phyloP scores from a whole-genome alignment of 306 rosid genomes.

The Prunus mira region DNA sequence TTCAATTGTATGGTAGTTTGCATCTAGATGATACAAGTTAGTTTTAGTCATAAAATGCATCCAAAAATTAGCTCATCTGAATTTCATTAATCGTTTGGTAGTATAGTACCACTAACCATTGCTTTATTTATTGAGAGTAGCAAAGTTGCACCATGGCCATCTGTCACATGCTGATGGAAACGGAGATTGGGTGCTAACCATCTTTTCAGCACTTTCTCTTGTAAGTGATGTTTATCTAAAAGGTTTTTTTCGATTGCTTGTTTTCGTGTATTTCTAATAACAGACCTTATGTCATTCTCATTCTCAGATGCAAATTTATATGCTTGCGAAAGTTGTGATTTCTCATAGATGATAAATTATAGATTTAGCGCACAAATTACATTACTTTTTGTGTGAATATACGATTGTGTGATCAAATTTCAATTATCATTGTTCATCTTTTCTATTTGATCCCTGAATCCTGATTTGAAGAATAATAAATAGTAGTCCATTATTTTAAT shows the following conservation, averaged over 20 bases:
- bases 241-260: background rate
- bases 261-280: background rate
- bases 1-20: background rate
- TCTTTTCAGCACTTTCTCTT: conserved; percentile 79
- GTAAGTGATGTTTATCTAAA: conserved; percentile 46
- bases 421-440: background rate
- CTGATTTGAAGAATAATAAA: background rate
- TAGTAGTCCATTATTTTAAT: background rate
- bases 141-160: conserved; percentile 91
- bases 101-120: conserved; percentile 7
- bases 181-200: conserved; percentile 94
- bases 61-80: background rate
- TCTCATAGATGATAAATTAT: background rate
- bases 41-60: background rate
- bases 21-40: background rate
- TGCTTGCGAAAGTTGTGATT: conserved; percentile 9
- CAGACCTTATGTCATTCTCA: background rate
- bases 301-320: background rate
- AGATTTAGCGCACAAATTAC: background rate
- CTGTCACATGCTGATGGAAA: conserved; percentile 93
- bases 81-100: conserved; percentile 1
- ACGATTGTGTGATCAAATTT: background rate
- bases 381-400: background rate
- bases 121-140: conserved; percentile 40
- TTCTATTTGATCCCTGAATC: background rate